Base-by-base conservation (phyloP, 2,329 filamentous ascomycete species). In the Coniochaeta sp. region DNA sequence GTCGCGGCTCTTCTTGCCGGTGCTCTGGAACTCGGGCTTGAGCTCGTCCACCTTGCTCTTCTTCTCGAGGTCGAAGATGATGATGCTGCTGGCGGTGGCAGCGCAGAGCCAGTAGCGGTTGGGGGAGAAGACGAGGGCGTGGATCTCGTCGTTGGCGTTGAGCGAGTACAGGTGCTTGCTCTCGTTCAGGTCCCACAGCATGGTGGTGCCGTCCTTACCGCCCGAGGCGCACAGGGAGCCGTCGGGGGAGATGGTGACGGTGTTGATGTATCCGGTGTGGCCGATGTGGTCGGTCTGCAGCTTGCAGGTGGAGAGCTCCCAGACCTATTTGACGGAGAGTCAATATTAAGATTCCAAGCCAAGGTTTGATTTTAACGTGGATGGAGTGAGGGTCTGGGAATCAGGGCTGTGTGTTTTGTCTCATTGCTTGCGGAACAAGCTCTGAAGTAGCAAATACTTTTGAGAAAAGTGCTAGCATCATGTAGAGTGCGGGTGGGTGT, bases 401-500 rank as follows among this genome's bases (percentile, higher is more conserved):
- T 95, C 89, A 95, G 90, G 80, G 82, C 83, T 81, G 88, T 91
- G 83, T 82, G 77, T 79, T 95, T 42, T 85, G 89, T 99, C 92
- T 99, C 94, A 97, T 96, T 75, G 90, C 91, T 83, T 73, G 73
- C 74, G 77, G 67, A 70, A 72, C 69, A 71, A 83, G 90, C 91
- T 99, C 94, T 96, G 92, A 97, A 99, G 94, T 97, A 97, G 94
- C 94, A 97, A 97, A 97, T 97, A 97, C 91, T 90, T 91, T 78
- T 71, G 73, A 75, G 87, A 85, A 82, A 83, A 87, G 42, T 53
- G 51, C 50, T 48, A 51, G 82, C 92, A 97, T 97, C 92, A 91
- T 94, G 72, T 83, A 78, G n/a, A n/a, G n/a, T n/a, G 71, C 16
- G 33, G 22, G 10, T 56, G 61, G 53, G 55, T 53, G 51, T 51